Base-by-base conservation (phyloP, 371 early-diverging fungal genomes). In the Rhizopus sp. region DNA sequence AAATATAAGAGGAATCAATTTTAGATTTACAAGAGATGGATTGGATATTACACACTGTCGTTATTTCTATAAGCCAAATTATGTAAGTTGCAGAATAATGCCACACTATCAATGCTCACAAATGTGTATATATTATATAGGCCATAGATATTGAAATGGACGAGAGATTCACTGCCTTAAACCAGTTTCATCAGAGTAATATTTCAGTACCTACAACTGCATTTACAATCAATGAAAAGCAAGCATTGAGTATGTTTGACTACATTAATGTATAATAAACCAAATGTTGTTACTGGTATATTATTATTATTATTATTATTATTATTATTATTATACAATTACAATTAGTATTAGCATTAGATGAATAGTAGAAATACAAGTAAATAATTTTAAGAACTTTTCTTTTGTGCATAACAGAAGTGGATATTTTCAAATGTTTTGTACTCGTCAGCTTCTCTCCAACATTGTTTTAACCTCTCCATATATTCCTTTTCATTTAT, bases 401-500 rank as follows among this genome's bases (percentile, higher is more conserved):
- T 23, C 52, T 79, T 79, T 53, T 79, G 76, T 3, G 72, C 79
- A 57, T 75, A 79, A 10, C 74, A 71, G 63, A 79, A 79, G 48
- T 79, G 79, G 32, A 79, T 67, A 53, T 79, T 79, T 61, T 79
- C 79, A 70, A 75, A 78, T 13, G 75, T 78, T 52, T 75, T 75
- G 64, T 73, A 68, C 45, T 71, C 71, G 31, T 78, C 70, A 17
- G 78, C 75, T 55, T 78, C 78, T 34, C 61, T 52, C 73, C 70
- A 72, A 50, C 78, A 78, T 9, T 57, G 30, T 17, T 68, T 39
- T 29, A 75, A 35, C n/a, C 53, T 58, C 3, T 68, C 64, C 4
- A 60, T 52, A 54, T 78, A 78, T 35, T 70, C 62, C 7, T 65
- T 64, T 23, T 56, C 45, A 4, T 63, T 60, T 4, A 69, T 66